Percentiles rank a stretch among this genome's conserved stretches.
These are phyloP conservation scores for Pseudomonodictys pantanalensis DNA, from an alignment of 495 filamentous ascomycete species.

Conservation along the genomic window DNA sequence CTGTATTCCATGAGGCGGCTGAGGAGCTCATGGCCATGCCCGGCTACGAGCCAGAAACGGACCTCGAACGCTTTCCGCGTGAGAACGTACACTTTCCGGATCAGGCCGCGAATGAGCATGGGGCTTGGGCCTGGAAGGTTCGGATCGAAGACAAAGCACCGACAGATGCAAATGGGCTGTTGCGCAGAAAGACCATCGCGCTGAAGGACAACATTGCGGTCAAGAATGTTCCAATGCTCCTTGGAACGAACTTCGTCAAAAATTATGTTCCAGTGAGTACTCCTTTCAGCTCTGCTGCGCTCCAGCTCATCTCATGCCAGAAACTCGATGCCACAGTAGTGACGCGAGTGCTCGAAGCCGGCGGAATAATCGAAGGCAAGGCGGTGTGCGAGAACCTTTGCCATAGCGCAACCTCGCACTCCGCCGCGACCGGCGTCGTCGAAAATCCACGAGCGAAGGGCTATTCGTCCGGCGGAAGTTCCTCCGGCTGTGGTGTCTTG, in stretches of 20 bases:
- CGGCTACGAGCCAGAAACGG: slow-evolving; percentile 32
- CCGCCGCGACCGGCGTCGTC: slow-evolving; percentile 44
- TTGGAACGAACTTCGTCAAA: slow-evolving; percentile 36
- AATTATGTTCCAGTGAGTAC: slow-evolving; percentile 28
- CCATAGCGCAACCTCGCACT: slow-evolving; percentile 38
- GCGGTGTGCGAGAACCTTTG: slow-evolving; percentile 47
- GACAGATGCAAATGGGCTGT: slow-evolving; percentile 6
- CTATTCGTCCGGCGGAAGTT: slow-evolving; percentile 55
- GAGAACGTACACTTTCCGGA: slow-evolving; percentile 23
- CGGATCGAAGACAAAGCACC: slow-evolving; percentile 27
- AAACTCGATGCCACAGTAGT: slow-evolving; percentile 45
- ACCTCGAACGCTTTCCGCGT: slow-evolving; percentile 31
- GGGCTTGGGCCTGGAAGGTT: slow-evolving; percentile 39
- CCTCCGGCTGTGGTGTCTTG: slow-evolving; percentile 55
- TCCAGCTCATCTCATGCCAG: background rate
- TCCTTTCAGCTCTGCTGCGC: background rate
- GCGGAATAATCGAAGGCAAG: slow-evolving; percentile 40
- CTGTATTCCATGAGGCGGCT: slow-evolving; percentile 37
- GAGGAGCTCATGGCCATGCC: slow-evolving; percentile 33
- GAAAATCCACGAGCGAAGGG: slow-evolving; percentile 40
- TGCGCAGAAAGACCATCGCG: slow-evolving; percentile 32
- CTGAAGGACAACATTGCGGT: slow-evolving; percentile 40
- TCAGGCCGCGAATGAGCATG: slow-evolving; percentile 26
- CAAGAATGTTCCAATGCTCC: slow-evolving; percentile 34
- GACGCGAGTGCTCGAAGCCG: slow-evolving; percentile 47